Percentiles rank a stretch among this genome's conserved stretches.
Evolutionary conservation across 2,329 filamentous ascomycete genomes (phyloP).

Genomic region (Metarhizium rileyi): DNA sequence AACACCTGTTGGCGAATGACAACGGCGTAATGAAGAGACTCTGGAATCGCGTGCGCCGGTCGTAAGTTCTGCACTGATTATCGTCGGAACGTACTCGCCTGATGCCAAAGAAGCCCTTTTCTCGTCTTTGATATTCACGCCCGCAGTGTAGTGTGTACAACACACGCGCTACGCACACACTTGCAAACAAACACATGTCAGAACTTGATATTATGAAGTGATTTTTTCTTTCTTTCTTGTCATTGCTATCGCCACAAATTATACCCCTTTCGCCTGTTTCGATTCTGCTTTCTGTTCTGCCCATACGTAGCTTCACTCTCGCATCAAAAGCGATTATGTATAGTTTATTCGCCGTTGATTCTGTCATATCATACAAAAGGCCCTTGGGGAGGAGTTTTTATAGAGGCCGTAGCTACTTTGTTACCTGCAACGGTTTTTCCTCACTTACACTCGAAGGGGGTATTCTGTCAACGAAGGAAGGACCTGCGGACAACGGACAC

Average conservation of each 20-base stretch:
- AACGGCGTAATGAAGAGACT: slow-evolving; percentile 50
- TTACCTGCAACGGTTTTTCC: neutral
- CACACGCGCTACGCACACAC: neutral
- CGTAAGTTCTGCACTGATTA: slow-evolving; percentile 11
- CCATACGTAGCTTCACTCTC: neutral
- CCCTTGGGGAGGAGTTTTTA: slow-evolving; percentile 14
- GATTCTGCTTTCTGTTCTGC: neutral
- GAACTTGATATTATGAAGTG: neutral
- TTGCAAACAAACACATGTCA: neutral
- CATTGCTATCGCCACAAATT: neutral
- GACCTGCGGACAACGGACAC: neutral
- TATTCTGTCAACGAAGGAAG: neutral
- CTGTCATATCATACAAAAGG: neutral
- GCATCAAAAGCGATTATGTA: slow-evolving; percentile 3
- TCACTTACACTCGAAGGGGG: neutral
- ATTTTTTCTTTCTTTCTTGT: neutral
- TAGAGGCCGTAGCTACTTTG: slow-evolving; percentile 7
- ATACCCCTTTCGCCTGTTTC: neutral
- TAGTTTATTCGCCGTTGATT: neutral
- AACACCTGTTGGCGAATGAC: slow-evolving; percentile 29
- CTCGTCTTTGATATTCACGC: neutral
- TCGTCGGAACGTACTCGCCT: neutral
- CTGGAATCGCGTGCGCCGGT: slow-evolving; percentile 51
- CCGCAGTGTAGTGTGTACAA: no score
- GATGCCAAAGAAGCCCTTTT: neutral